Evolutionary conservation across 2,329 filamentous ascomycete genomes (phyloP), one percentile per base, ranked within the genome.

Genomic region (Fusarium nurragi): DNA sequence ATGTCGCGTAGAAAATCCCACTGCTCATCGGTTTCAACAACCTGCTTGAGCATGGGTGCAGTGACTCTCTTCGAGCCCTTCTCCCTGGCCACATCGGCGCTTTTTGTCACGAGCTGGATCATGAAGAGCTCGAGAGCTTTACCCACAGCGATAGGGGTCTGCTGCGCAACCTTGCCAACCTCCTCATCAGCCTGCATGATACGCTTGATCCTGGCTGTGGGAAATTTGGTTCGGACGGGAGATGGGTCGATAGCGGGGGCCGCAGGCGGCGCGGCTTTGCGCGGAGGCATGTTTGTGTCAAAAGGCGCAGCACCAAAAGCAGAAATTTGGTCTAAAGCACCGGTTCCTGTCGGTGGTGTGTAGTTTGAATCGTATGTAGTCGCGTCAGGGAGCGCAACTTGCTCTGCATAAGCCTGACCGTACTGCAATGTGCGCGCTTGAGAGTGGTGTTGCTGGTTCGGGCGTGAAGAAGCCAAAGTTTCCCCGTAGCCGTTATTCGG

Each of bases 171-270:
- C 80, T 99, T 99, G 63, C 95, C 95, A 1, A 99, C 94, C 76
- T 99, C 95, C 75, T 99, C 95, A 74, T 99, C 95, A 12, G 94
- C 94, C 79, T 99, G 95, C 95, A 99, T 98, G 73, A 99, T 98
- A 48, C 95, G 89, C 84, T 99, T 99, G 82, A 99, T 99, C 63
- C 95, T 87, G 14, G 95, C 95, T 28, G 97, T 97, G 2, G 95
- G 95, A 73, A 99, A 99, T 73, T 97, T 97, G 30, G 94, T 98
- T 78, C 88, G 92, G 71, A 99, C 93, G 39, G 93, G 84, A 77
- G 79, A 97, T 79, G 77, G 86, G 76, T 79, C 88, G 70, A 86
- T 78, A 39, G 77, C 75, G 26, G 77, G 75, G 52, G 78, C 74
- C 58, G 69, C 73, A 38, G 73, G 77, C 37, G 73, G 77, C 66